Evolutionary conservation across 2,329 filamentous ascomycete genomes (phyloP).

Genomic region (Fusarium sp.): DNA sequence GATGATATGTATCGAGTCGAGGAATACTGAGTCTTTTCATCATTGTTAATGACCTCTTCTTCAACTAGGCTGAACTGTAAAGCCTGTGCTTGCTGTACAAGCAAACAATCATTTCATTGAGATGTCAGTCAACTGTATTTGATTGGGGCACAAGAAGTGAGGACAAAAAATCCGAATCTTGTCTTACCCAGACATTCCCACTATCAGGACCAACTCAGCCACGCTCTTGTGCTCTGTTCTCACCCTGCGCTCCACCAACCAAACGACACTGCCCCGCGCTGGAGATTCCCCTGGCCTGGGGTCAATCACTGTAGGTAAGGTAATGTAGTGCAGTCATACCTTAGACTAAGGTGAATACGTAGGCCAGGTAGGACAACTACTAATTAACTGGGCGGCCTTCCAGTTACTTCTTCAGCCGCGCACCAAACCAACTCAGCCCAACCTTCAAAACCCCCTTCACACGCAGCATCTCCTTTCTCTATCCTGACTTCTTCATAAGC

Average conservation of each 20-base stretch:
- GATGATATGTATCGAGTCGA: not conserved
- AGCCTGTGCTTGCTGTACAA: not conserved
- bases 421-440: constrained; percentile 31
- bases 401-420: constrained; percentile 29
- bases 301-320: not conserved
- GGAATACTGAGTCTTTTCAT: constrained; percentile 5
- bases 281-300: constrained; percentile 18
- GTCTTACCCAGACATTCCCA: constrained; percentile 11
- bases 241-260: constrained; percentile 26
- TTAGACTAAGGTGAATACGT: not conserved
- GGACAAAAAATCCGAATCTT: not conserved
- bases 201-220: constrained; percentile 29
- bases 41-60: not conserved
- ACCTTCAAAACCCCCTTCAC: constrained; percentile 25
- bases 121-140: not conserved
- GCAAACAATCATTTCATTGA: not conserved
- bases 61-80: not conserved
- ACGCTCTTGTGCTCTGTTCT: constrained; percentile 23
- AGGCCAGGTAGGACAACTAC: not conserved
- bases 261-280: constrained; percentile 36
- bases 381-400: constrained; percentile 12
- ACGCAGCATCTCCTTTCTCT: not conserved
- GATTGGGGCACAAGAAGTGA: not conserved
- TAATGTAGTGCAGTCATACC: not conserved
- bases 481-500: not conserved